These are phyloP conservation scores for Elaphomyces granulatus DNA, from an alignment of 495 filamentous ascomycete species.

Conservation along the genomic window DNA sequence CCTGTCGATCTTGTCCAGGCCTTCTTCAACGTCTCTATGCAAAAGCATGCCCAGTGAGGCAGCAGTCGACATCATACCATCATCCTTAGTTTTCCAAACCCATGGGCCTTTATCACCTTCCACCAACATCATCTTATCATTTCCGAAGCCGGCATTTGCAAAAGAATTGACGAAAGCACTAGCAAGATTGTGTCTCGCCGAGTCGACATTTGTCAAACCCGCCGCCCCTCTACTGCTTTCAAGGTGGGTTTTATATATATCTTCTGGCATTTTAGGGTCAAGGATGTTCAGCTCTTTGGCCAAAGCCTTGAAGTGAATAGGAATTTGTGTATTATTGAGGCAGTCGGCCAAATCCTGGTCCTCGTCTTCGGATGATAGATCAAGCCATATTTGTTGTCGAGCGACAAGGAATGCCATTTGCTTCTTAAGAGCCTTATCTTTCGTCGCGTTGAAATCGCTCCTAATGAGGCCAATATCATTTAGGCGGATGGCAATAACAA, in stretches of 20 bases:
- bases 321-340: constrained; percentile 71
- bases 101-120: constrained; percentile 67
- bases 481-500: constrained; percentile 83
- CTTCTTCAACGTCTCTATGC: constrained; percentile 80
- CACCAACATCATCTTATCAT: constrained; percentile 93
- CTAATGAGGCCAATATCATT: constrained; percentile 74
- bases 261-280: constrained; percentile 91
- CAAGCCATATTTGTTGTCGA: constrained; percentile 78
- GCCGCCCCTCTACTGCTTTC: constrained; percentile 85
- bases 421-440: constrained; percentile 71
- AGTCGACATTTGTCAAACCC: constrained; percentile 86
- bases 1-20: constrained; percentile 81
- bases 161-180: constrained; percentile 95
- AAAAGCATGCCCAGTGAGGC: constrained; percentile 83
- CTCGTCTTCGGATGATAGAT: constrained; percentile 42
- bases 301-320: constrained; percentile 84
- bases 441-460: constrained; percentile 60
- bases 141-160: constrained; percentile 87
- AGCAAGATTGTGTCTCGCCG: constrained; percentile 86
- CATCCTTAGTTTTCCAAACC: constrained; percentile 99
- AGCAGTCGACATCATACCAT: constrained; percentile 91
- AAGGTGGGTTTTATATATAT: constrained; percentile 98
- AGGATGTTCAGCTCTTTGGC: constrained; percentile 94
- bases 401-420: constrained; percentile 91
- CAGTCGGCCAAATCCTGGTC: constrained; percentile 63